phyloP scores from a whole-genome alignment of 2,329 filamentous ascomycete genomes.

The Immersiporthe knoxdaviesiana region DNA sequence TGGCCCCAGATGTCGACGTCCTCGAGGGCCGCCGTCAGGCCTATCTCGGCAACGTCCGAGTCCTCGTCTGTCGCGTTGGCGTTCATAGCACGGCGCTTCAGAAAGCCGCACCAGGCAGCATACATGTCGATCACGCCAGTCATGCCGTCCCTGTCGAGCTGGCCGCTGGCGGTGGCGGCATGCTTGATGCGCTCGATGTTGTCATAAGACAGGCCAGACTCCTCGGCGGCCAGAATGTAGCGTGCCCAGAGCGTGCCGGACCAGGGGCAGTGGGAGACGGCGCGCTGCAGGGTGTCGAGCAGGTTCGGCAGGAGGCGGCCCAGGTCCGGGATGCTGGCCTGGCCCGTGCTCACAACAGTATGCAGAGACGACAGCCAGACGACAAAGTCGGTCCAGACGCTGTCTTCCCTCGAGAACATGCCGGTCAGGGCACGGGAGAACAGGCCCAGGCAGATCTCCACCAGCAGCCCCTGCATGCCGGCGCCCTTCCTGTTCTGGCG shows the following conservation, averaged over 20 bases:
- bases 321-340: constrained; percentile 43
- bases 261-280: constrained; percentile 90
- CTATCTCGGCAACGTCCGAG: constrained; percentile 86
- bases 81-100: constrained; percentile 82
- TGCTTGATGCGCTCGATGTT: constrained; percentile 91
- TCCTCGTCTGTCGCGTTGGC: constrained; percentile 77
- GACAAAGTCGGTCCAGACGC: constrained; percentile 81
- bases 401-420: constrained; percentile 72
- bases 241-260: constrained; percentile 90
- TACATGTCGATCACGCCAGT: constrained; percentile 89
- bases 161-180: constrained; percentile 81
- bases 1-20: constrained; percentile 81
- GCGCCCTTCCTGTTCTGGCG: constrained; percentile 60
- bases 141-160: constrained; percentile 84
- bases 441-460: constrained; percentile 64
- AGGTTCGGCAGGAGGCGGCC: constrained; percentile 50
- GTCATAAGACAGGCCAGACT: constrained; percentile 73
- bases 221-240: constrained; percentile 83
- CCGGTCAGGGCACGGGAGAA: constrained; percentile 76
- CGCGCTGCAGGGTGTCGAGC: constrained; percentile 76
- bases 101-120: constrained; percentile 90
- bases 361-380: constrained; percentile 68
- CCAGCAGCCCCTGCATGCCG: constrained; percentile 47
- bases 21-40: constrained; percentile 82
- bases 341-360: constrained; percentile 40